Base-by-base conservation (phyloP, 1,284 basidiomycete species). In the Trametes pubescens region DNA sequence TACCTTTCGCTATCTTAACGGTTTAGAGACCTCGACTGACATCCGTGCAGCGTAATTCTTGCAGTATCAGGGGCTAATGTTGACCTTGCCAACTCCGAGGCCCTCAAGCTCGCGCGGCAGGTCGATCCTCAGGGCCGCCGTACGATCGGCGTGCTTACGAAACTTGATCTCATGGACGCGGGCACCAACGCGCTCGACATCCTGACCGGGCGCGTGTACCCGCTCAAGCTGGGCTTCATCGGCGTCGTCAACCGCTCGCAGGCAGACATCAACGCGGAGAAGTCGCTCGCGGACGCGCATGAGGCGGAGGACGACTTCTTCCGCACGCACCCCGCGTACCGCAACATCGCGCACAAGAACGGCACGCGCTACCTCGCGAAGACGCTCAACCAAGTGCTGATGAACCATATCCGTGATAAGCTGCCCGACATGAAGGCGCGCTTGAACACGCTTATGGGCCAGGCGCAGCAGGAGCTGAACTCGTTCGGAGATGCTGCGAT, bases 341-440 rank as follows among this genome's bases (percentile, higher is more conserved):
- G 96, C 68, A 99, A 98, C 78, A 95, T 99, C 70, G 89, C 97
- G 4, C 96, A 98, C 77, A 95, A 97, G 75, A 98, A 98, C 72
- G 98, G 98, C 32, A 99, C 98, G 2, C 94, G 91, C 76, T 98
- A 94, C 77, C 82, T 99, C 44, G 94, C 97, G 29, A 96, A 95
- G 81, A 94, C 94, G 11, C 83, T 99, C 65, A 99, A 99, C 75
- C 91, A 95, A 81, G 96, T 98, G 44, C 81, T 99, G 65, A 92
- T 99, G 88, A 95, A 94, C 78, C 98, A 99, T 77, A 99, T 99
- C 71, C 89, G 98, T 61, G 98, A 99, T 75, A 99, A 99, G 79
- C 84, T 99, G 44, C 98, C 98, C 0, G 98, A 99, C 78, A 99
- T 99, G 98, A 99, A 99, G 79, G 98, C 98, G 14, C 87, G 96